These are phyloP conservation scores for Astrocystis sublimbata DNA, from an alignment of 495 filamentous ascomycete genomes.

Conservation along the genomic window DNA sequence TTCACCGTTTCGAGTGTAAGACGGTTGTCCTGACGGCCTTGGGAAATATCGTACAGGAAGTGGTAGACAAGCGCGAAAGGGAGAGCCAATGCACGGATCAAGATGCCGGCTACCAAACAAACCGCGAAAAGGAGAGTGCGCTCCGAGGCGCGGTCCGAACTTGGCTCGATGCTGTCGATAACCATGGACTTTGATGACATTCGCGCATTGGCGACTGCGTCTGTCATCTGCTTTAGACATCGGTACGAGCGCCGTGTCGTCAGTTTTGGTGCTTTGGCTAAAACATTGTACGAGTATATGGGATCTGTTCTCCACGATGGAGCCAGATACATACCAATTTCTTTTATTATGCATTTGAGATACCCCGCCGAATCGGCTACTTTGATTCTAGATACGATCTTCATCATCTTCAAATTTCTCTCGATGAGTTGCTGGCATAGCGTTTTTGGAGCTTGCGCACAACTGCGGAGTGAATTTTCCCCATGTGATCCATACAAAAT, in stretches of 20 bases:
- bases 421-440: neutral
- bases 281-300: conserved; percentile 24
- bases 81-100: conserved; percentile 23
- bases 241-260: neutral
- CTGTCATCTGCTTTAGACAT: neutral
- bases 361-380: conserved; percentile 29
- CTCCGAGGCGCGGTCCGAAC: conserved; percentile 43
- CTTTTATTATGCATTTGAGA: conserved; percentile 23
- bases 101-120: conserved; percentile 18
- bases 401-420: conserved; percentile 7
- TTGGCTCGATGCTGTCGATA: conserved; percentile 48
- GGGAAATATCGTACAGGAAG: conserved; percentile 49
- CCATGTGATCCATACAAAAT: neutral
- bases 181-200: neutral
- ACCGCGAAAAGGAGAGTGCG: conserved; percentile 38
- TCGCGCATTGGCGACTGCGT: neutral
- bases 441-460: neutral
- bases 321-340: conserved; percentile 20
- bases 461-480: neutral
- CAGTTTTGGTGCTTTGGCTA: conserved; percentile 4
- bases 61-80: conserved; percentile 38
- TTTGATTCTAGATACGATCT: conserved; percentile 17
- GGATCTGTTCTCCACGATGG: conserved; percentile 14
- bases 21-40: conserved; percentile 48
- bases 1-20: conserved; percentile 50